A percentile compares a stretch with the other conserved stretches of the same genome.
Conservation (phyloP, 2,329 filamentous ascomycete genomes). For the Hymenotorrendiella dingleyae region DNA sequence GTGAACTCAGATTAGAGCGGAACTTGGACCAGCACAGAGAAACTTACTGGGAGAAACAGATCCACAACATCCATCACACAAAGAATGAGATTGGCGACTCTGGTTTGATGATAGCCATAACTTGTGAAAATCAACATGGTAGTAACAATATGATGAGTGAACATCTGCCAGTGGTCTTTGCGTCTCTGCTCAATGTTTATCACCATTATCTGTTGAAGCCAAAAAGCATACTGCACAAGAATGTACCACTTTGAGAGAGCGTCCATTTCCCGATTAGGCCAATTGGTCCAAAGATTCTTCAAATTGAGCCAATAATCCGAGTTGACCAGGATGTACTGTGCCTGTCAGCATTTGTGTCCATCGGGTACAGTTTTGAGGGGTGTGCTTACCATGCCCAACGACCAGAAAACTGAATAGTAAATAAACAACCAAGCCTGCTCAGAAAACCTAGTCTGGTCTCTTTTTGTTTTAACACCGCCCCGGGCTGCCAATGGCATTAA, state of each 20-base stretch:
- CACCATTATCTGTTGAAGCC: slow-evolving; percentile 88
- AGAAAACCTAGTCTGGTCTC: slow-evolving; percentile 76
- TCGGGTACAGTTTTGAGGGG: not conserved
- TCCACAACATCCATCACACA: slow-evolving; percentile 93
- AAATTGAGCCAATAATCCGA: slow-evolving; percentile 76
- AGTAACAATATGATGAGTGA: slow-evolving; percentile 89
- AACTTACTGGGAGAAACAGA: slow-evolving; percentile 72
- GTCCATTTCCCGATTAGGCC: slow-evolving; percentile 71
- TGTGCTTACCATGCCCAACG: slow-evolving; percentile 67
- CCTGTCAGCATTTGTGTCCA: slow-evolving; percentile 15
- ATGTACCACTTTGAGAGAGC: slow-evolving; percentile 83
- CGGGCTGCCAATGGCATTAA: slow-evolving; percentile 70
- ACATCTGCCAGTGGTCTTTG: slow-evolving; percentile 96
- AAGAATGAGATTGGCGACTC: slow-evolving; percentile 82
- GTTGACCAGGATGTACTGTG: slow-evolving; percentile 70
- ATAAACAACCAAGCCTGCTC: slow-evolving; percentile 90
- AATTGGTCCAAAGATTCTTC: slow-evolving; percentile 73
- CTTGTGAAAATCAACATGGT: slow-evolving; percentile 72
- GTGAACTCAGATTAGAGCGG: slow-evolving; percentile 5
- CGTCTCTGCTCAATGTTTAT: slow-evolving; percentile 91
- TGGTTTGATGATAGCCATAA: slow-evolving; percentile 81
- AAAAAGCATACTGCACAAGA: slow-evolving; percentile 84
- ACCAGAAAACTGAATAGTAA: slow-evolving; percentile 79
- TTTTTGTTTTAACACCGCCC: slow-evolving; percentile 68
- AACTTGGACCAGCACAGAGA: not conserved